These are phyloP conservation scores for Musa schizocarpa DNA, from an alignment of 176 grass and related monocot species.

Conservation along the genomic window DNA sequence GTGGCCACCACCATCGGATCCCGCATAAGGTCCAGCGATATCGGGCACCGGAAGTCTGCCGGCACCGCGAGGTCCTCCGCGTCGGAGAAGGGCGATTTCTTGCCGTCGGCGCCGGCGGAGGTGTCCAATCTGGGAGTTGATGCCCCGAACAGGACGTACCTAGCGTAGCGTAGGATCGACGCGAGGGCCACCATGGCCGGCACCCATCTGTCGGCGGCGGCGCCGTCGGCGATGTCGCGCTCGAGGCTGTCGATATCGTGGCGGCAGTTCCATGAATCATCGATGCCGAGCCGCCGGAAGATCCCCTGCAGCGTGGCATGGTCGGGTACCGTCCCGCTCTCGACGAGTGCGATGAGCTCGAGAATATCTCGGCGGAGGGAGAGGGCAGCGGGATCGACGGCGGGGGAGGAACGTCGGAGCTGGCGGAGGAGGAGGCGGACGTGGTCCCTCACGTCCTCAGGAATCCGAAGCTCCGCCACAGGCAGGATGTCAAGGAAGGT, in stretches of 20 bases:
- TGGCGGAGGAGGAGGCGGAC: conserved; percentile 59
- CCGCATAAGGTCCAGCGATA: conserved; percentile 81
- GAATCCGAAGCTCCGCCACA: conserved; percentile 48
- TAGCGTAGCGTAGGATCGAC: conserved; percentile 73
- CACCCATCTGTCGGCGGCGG: conserved; percentile 59
- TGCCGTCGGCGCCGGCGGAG: conserved; percentile 28
- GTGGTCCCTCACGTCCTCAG: conserved; percentile 55
- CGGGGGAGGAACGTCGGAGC: conserved; percentile 45
- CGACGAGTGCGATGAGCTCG: conserved; percentile 44
- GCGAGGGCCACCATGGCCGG: conserved; percentile 68
- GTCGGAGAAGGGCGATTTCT: conserved; percentile 1
- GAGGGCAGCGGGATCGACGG: conserved; percentile 20
- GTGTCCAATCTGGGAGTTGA: conserved; percentile 48
- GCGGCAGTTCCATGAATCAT: conserved; percentile 53
- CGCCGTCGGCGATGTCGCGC: conserved; percentile 71
- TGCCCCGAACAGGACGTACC: conserved; percentile 77
- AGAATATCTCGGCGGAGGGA: conserved; percentile 48
- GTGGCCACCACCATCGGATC: conserved; percentile 76
- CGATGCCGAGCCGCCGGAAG: conserved; percentile 48
- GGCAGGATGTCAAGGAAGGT: conserved; percentile 80
- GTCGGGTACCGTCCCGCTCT: conserved; percentile 73
- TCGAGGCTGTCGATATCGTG: conserved; percentile 79
- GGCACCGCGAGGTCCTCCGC: conserved; percentile 25
- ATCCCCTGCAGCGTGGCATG: conserved; percentile 41
- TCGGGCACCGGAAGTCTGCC: conserved; percentile 82